Conservation (phyloP, 2,329 filamentous ascomycete species). For the Huntiella omanensis region DNA sequence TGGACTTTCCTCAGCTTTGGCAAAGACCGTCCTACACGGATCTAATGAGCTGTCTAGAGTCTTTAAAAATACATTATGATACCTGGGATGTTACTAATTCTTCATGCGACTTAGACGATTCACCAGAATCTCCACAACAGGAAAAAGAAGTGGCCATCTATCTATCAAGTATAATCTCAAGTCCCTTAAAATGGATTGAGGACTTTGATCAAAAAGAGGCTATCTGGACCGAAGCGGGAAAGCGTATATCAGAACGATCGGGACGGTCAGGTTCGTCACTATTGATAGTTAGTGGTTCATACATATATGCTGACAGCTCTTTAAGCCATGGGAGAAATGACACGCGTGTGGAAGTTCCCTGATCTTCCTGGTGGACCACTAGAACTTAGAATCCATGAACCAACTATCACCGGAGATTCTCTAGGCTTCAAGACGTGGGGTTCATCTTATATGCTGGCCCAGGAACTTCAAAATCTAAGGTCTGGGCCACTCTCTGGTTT, state of each 20-base stretch:
- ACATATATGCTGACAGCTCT: not conserved
- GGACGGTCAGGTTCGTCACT: conserved; percentile 43
- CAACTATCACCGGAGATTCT: conserved; percentile 61
- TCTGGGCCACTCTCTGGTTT: conserved; percentile 26
- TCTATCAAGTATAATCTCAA: conserved; percentile 50
- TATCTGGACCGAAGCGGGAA: conserved; percentile 64
- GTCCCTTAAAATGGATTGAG: conserved; percentile 46
- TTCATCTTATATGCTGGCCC: conserved; percentile 70
- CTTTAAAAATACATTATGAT: conserved; percentile 35
- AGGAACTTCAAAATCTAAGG: conserved; percentile 38
- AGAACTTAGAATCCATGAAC: conserved; percentile 61
- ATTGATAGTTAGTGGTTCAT: not conserved
- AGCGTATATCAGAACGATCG: conserved; percentile 66
- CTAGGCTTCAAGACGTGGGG: conserved; percentile 93
- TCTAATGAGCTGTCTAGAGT: conserved; percentile 45
- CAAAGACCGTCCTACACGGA: conserved; percentile 47
- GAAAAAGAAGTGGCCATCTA: conserved; percentile 40
- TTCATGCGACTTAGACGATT: conserved; percentile 12
- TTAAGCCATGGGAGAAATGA: conserved; percentile 37
- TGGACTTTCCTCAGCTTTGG: conserved; percentile 68
- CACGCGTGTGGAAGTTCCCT: conserved; percentile 32
- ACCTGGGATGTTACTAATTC: conserved; percentile 5
- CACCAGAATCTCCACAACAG: conserved; percentile 18
- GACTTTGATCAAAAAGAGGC: conserved; percentile 46
- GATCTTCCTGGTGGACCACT: conserved; percentile 21